A percentile compares a stretch with the other conserved stretches of the same genome.
Conservation (phyloP, 2,329 filamentous ascomycete genomes). For the Thermochaetoides dissita region DNA sequence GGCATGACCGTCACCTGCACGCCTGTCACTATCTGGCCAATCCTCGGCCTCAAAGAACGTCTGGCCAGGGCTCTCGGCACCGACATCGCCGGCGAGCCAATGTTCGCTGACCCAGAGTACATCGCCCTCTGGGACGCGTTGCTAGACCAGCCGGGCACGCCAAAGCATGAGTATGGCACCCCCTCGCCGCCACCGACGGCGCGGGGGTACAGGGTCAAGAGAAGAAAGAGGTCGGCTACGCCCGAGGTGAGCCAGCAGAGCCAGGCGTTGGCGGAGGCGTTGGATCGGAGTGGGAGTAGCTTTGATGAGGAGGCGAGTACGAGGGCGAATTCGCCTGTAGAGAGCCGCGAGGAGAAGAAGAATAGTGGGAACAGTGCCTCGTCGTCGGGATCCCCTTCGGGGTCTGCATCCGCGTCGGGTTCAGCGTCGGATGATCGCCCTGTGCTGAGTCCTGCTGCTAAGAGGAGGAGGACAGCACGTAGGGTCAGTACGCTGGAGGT, state of each 20-base stretch:
- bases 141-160: constrained; percentile 12
- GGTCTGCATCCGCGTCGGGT: constrained; percentile 2
- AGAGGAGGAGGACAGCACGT: constrained; percentile 19
- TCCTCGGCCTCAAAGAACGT: constrained; percentile 40
- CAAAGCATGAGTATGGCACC: background rate
- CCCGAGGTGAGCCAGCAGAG: too few species aligned
- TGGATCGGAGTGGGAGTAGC: too few species aligned
- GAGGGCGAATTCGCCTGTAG: background rate
- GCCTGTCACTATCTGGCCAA: constrained; percentile 39
- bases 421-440: constrained; percentile 13
- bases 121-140: constrained; percentile 34
- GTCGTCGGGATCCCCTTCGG: background rate
- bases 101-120: constrained; percentile 19
- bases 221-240: too few species aligned
- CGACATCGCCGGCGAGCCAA: constrained; percentile 31
- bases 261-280: too few species aligned
- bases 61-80: constrained; percentile 38
- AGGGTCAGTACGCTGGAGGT: constrained; percentile 16
- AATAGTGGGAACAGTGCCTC: background rate
- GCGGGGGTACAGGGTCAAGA: background rate
- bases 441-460: constrained; percentile 19
- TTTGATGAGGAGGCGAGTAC: too few species aligned
- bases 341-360: background rate
- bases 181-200: background rate
- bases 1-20: constrained; percentile 34